These are phyloP conservation scores for Pichia inconspicua DNA, from an alignment of 1,139 yeast species.

Conservation along the genomic window DNA sequence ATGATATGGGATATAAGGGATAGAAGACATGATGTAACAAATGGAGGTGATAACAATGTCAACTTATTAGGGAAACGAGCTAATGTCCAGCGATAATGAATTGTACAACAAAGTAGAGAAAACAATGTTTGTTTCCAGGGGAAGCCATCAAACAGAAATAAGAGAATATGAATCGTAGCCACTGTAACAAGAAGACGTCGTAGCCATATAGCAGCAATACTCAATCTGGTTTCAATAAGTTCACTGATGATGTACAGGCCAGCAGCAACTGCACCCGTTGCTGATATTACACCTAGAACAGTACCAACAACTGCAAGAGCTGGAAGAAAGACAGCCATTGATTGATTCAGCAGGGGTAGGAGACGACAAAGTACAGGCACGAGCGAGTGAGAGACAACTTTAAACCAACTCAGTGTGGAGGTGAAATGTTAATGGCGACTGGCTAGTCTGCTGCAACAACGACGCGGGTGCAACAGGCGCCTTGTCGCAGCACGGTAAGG, in stretches of 20 bases:
- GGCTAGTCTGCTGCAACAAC: too few relatives aligned
- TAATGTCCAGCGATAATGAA: not conserved
- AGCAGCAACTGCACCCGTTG: constrained; percentile 71
- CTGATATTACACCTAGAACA: constrained; percentile 63
- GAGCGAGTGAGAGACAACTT: too few relatives aligned
- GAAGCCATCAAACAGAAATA: constrained; percentile 16
- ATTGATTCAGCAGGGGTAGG: too few relatives aligned
- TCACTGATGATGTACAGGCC: constrained; percentile 89
- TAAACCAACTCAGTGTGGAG: too few relatives aligned
- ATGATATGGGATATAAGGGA: constrained; percentile 77
- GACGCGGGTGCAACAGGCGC: not conserved
- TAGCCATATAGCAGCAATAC: constrained; percentile 68
- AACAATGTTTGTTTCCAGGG: not conserved
- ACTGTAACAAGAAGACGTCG: constrained; percentile 27
- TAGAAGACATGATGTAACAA: constrained; percentile 61
- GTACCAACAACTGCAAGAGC: constrained; percentile 62
- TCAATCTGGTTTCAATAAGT: constrained; percentile 87
- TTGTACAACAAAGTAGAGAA: not conserved
- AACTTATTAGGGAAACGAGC: constrained; percentile 55
- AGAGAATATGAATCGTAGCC: constrained; percentile 29
- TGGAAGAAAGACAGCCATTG: constrained; percentile 17
- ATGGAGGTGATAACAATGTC: constrained; percentile 27
- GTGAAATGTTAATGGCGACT: too few relatives aligned
- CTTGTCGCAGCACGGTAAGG: too few relatives aligned
- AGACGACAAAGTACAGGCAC: too few relatives aligned